Base-by-base conservation (phyloP, 495 filamentous ascomycete species). In the Aspergillus nidulans region DNA sequence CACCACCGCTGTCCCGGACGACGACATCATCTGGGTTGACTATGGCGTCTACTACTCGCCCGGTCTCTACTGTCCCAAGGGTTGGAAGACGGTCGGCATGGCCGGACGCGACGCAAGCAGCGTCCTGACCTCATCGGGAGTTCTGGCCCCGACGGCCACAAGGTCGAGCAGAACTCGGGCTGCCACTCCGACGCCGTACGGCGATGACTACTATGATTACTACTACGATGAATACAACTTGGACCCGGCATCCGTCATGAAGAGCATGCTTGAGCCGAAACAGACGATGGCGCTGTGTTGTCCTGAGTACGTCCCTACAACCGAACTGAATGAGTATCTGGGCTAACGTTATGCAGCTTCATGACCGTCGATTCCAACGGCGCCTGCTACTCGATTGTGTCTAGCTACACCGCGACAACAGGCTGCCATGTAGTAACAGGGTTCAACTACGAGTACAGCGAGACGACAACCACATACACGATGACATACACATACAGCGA, bases 51-150 rank as follows among this genome's bases (percentile, higher is more conserved):
- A 52, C 21, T 52, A 52, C 49, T 52, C 49, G 13, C 49, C 49
- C 16, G 49, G 49, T 15, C 49, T 52, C 23, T 26, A 52, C 34
- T 52, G 49, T 42, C 49, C 49, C 49, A 21, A 34, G 19, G 49
- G 36, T 4, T 52, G 49, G 49, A 8, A 39, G 20, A 52, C 49
- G 3, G 24, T 52, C 8, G 49, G 49, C 21, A 41, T 52, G 49
- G 34, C 21, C 3, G 49, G 8, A 3, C 34, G 34, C 19, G 49
- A 52, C n/a, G 19, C 21, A 6, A 39, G 19, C 9, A 24, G 34
- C 28, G 20, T 16, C 5, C 16, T 38, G 4, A 49, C 47, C 21
- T 49, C 47, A 20, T 49, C 47, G n/a, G 47, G 47, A 6, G 13
- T 21, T 18, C 24, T 49, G 15, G 13, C 16, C n/a, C 47, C 47